Conservation (phyloP, 768 basidiomycete species). For the Leccinum fibrillosum region DNA sequence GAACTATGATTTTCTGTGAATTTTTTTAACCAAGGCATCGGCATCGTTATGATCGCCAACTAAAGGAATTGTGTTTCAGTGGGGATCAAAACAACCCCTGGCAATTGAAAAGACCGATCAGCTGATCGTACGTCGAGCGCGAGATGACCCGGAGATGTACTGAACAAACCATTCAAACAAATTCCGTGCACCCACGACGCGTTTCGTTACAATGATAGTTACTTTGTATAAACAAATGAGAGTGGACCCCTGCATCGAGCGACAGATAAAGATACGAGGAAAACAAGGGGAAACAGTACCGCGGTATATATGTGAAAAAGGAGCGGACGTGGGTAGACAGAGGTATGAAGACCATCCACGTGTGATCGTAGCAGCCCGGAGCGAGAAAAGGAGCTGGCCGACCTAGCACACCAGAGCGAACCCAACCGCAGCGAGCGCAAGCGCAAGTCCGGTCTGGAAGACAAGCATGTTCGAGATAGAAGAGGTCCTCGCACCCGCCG, state of each 20-base stretch:
- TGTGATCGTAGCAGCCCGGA: neutral
- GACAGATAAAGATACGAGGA: neutral
- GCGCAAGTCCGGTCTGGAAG: constrained; percentile 15
- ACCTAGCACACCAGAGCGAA: constrained; percentile 19
- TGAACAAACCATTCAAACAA: neutral
- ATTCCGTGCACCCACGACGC: neutral
- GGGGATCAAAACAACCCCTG: neutral
- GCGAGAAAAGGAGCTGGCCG: neutral
- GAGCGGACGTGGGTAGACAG: neutral
- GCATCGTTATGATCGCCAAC: no score
- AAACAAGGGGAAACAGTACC: neutral
- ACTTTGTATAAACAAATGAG: neutral
- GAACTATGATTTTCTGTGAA: no score
- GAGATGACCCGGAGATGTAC: no score
- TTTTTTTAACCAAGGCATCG: no score
- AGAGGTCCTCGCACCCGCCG: neutral
- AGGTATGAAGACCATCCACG: neutral
- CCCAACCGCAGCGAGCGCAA: constrained; percentile 19
- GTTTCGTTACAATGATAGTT: neutral
- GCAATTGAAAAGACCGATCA: no score
- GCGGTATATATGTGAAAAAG: neutral
- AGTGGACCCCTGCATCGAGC: neutral
- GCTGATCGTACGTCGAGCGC: no score
- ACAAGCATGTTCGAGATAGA: constrained; percentile 5
- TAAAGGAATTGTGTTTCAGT: neutral